Evolutionary conservation across 805 yeast genomes (phyloP).

Genomic region (Saccharomycopsis sp.): DNA sequence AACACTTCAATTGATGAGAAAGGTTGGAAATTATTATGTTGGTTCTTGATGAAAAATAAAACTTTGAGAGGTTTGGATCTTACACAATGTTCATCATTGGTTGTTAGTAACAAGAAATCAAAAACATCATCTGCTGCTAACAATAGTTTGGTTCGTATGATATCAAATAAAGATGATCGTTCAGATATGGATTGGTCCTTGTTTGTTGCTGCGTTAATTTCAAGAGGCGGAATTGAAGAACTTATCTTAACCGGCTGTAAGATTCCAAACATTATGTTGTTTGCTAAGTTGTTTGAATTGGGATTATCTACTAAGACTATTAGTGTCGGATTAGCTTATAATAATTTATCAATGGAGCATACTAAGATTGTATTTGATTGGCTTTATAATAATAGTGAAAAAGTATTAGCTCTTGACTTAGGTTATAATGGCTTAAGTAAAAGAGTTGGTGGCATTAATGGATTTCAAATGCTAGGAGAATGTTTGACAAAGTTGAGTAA

Average conservation of each 20-base stretch:
- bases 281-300: conserved; percentile 51
- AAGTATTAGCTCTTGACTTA: conserved; percentile 64
- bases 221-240: conserved; percentile 75
- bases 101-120: conserved; percentile 20
- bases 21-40: conserved; percentile 80
- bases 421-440: conserved; percentile 70
- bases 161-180: conserved; percentile 36
- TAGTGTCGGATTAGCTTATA: conserved; percentile 76
- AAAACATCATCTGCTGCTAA: neutral
- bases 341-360: conserved; percentile 55
- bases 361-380: conserved; percentile 52
- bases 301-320: conserved; percentile 54
- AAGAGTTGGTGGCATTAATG: conserved; percentile 24
- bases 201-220: conserved; percentile 65
- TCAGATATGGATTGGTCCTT: conserved; percentile 79
- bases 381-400: conserved; percentile 36
- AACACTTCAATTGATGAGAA: conserved; percentile 67
- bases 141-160: conserved; percentile 30
- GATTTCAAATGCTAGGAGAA: conserved; percentile 6
- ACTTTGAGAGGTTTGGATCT: conserved; percentile 55
- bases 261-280: conserved; percentile 42
- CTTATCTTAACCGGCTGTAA: conserved; percentile 77
- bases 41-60: conserved; percentile 62
- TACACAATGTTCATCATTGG: conserved; percentile 42
- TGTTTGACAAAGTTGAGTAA: conserved; percentile 2